These are phyloP conservation scores for Rhodomyrtus tomentosa DNA, from an alignment of 345 rosid species.

Conservation along the genomic window DNA sequence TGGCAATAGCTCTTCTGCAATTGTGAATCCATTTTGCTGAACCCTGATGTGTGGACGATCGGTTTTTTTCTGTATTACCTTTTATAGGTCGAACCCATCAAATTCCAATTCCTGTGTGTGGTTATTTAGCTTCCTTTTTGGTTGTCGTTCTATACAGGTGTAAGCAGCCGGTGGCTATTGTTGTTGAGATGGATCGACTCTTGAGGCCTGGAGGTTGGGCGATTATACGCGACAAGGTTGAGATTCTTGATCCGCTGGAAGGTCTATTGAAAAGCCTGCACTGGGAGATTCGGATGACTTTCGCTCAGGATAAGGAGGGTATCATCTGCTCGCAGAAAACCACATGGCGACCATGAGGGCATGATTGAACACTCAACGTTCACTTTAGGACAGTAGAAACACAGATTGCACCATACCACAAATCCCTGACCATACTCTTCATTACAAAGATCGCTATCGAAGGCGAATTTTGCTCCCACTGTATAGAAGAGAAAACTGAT, in stretches of 20 bases:
- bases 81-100: background rate
- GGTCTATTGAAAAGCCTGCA: slow-evolving; percentile 63
- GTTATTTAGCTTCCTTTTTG: background rate
- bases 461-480: background rate
- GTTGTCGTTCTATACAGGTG: slow-evolving; percentile 32
- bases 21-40: background rate
- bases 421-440: background rate
- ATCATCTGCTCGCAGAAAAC: slow-evolving; percentile 79
- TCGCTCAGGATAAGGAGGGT: slow-evolving; percentile 72
- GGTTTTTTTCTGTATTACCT: background rate
- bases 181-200: slow-evolving; percentile 84
- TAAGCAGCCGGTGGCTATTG: slow-evolving; percentile 65
- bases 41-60: background rate
- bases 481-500: background rate
- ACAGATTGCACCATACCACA: background rate
- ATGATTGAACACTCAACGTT: background rate
- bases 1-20: background rate
- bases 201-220: slow-evolving; percentile 90
- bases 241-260: slow-evolving; percentile 64
- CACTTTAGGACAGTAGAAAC: background rate
- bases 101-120: background rate
- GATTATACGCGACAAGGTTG: slow-evolving; percentile 71
- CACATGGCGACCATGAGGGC: slow-evolving; percentile 60
- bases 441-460: background rate
- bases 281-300: slow-evolving; percentile 92